These are phyloP conservation scores for Cryptococcus sp. DNA, from an alignment of 1,284 basidiomycete genomes.

Conservation along the genomic window DNA sequence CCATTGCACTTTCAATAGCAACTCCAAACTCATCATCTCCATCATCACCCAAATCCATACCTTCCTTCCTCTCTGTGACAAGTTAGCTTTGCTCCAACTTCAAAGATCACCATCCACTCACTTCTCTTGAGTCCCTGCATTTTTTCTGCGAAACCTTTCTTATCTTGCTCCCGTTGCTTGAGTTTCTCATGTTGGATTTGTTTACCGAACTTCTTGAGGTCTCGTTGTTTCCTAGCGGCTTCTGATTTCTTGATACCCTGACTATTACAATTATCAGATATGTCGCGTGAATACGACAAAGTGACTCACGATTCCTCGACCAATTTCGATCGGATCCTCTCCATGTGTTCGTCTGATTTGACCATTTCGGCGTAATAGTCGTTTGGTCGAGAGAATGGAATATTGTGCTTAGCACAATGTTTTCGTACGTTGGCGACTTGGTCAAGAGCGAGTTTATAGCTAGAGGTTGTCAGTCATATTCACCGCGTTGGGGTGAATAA, in stretches of 20 bases:
- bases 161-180: slow-evolving; percentile 65
- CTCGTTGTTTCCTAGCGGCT: slow-evolving; percentile 83
- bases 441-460: slow-evolving; percentile 93
- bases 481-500: slow-evolving; percentile 10
- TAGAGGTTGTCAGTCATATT: slow-evolving; percentile 38
- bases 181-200: slow-evolving; percentile 86
- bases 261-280: slow-evolving; percentile 25
- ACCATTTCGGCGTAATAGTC: slow-evolving; percentile 99
- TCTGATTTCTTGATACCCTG: slow-evolving; percentile 88
- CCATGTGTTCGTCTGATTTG: slow-evolving; percentile 97
- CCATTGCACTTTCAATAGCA: slow-evolving; percentile 76
- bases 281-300: background rate
- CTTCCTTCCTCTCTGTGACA: slow-evolving; percentile 70
- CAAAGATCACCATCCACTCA: slow-evolving; percentile 47
- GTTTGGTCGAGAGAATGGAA: slow-evolving; percentile 84
- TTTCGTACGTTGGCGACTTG: slow-evolving; percentile 68
- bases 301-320: slow-evolving; percentile 65
- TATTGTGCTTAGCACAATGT: slow-evolving; percentile 63
- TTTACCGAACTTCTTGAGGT: slow-evolving; percentile 97
- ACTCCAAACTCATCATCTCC: slow-evolving; percentile 64
- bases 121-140: slow-evolving; percentile 82
- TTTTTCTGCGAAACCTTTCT: slow-evolving; percentile 82
- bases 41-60: slow-evolving; percentile 69
- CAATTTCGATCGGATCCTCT: slow-evolving; percentile 83
- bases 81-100: slow-evolving; percentile 2